A percentile compares a stretch with the other conserved stretches of the same genome.
These are phyloP conservation scores for Ophiocordyceps camponoti-leonardi DNA, from an alignment of 2,329 filamentous ascomycete species.

Conservation along the genomic window DNA sequence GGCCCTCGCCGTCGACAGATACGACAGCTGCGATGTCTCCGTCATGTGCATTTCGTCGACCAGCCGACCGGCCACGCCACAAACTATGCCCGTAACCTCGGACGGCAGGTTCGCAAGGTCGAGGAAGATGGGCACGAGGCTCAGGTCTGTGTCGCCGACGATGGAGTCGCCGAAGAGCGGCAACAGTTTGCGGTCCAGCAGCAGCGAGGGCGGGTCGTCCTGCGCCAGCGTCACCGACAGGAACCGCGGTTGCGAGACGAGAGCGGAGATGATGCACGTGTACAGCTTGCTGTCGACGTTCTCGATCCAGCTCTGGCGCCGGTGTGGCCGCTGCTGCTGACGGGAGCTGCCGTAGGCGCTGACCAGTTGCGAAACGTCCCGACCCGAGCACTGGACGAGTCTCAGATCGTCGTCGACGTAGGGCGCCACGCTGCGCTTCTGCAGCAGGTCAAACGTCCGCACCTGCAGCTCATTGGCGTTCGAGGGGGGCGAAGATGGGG, in stretches of 20 bases:
- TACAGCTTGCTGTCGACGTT: conserved; percentile 47
- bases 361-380: conserved; percentile 25
- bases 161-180: conserved; percentile 53
- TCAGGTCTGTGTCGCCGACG: conserved; percentile 55
- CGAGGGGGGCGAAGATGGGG: conserved; percentile 43
- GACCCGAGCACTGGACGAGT: conserved; percentile 68
- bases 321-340: conserved; percentile 13
- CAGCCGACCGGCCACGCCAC: conserved; percentile 72
- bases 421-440: conserved; percentile 57
- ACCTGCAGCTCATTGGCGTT: conserved; percentile 64
- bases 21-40: conserved; percentile 61
- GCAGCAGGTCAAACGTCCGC: conserved; percentile 72
- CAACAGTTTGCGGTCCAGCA: conserved; percentile 53
- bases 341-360: conserved; percentile 19
- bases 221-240: conserved; percentile 58
- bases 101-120: conserved; percentile 67
- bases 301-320: conserved; percentile 33
- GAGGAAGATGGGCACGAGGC: conserved; percentile 71
- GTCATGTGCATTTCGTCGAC: conserved; percentile 49
- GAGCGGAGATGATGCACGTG: conserved; percentile 41
- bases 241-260: conserved; percentile 48
- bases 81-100: conserved; percentile 88
- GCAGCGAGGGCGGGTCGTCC: conserved; percentile 55
- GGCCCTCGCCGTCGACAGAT: conserved; percentile 73
- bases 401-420: conserved; percentile 50